phyloP scores from a whole-genome alignment of 106 monocot species.

The Acorus calamus region DNA sequence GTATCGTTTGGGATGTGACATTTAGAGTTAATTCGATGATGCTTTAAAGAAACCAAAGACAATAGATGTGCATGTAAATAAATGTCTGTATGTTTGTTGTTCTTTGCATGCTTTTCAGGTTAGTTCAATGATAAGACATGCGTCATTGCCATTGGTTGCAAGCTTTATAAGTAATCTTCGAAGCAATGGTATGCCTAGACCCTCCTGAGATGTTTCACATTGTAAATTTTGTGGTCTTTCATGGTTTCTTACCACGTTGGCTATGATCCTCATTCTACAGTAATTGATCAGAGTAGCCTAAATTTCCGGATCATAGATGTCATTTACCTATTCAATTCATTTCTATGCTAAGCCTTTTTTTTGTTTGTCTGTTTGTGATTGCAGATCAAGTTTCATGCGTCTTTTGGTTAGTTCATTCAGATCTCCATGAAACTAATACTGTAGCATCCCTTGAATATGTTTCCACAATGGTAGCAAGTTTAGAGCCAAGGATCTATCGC shows the following conservation, averaged over 20 bases:
- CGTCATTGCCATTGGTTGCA: conserved; percentile 49
- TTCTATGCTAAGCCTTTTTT: neutral
- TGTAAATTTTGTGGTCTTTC: neutral
- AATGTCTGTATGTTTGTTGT: too few species aligned
- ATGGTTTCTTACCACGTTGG: too few species aligned
- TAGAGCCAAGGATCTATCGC: conserved; percentile 43
- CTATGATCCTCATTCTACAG: too few species aligned
- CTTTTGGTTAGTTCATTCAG: conserved; percentile 82
- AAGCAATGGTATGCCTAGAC: conserved; percentile 43
- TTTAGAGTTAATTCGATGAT: too few species aligned
- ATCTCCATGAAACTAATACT: conserved; percentile 72
- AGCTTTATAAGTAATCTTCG: conserved; percentile 52
- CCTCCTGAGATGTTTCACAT: neutral
- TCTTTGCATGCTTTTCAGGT: conserved; percentile 35
- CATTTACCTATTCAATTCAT: neutral
- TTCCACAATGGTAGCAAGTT: conserved; percentile 69
- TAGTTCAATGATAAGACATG: conserved; percentile 59
- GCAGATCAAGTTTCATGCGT: conserved; percentile 78
- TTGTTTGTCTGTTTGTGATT: conserved; percentile 13
- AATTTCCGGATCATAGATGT: too few species aligned
- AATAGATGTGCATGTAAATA: too few species aligned
- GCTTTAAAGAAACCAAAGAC: too few species aligned
- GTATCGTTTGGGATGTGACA: too few species aligned
- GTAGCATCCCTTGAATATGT: conserved; percentile 64
- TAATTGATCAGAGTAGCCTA: too few species aligned